Evolutionary conservation across 805 yeast genomes (phyloP).

Genomic region (Ogataea ganodermae): DNA sequence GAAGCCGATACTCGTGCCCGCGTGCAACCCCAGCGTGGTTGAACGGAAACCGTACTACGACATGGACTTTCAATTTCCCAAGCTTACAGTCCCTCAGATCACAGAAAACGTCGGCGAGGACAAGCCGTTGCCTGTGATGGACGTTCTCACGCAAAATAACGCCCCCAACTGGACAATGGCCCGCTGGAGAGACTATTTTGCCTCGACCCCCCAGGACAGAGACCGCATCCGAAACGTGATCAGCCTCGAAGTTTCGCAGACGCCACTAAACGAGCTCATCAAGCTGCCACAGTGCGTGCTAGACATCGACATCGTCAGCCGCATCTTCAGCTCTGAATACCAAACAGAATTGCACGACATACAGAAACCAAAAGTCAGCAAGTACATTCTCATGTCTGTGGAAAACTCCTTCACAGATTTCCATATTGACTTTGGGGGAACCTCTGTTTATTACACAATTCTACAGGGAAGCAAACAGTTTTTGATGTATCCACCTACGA

Average conservation of each 20-base stretch:
- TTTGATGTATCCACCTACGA: slow-evolving; percentile 77
- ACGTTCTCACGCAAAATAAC: slow-evolving; percentile 77
- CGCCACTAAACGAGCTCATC: slow-evolving; percentile 49
- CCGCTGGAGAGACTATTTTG: slow-evolving; percentile 75
- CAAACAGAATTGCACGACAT: slow-evolving; percentile 21
- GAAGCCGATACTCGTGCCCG: slow-evolving; percentile 35
- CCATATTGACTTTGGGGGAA: slow-evolving; percentile 91
- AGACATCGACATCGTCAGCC: slow-evolving; percentile 66
- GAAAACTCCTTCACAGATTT: slow-evolving; percentile 81
- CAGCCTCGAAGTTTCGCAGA: slow-evolving; percentile 72
- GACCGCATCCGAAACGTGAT: slow-evolving; percentile 79
- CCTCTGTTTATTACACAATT: slow-evolving; percentile 86
- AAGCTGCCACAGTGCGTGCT: slow-evolving; percentile 67
- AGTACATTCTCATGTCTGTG: slow-evolving; percentile 86
- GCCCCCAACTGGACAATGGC: slow-evolving; percentile 67
- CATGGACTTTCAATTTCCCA: slow-evolving; percentile 44
- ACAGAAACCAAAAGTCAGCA: slow-evolving; percentile 60
- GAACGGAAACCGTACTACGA: slow-evolving; percentile 12
- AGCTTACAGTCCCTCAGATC: slow-evolving; percentile 56
- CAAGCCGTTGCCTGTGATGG: slow-evolving; percentile 78
- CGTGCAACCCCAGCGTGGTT: slow-evolving; percentile 25
- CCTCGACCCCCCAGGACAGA: slow-evolving; percentile 43
- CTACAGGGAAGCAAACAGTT: slow-evolving; percentile 75
- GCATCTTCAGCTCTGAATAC: slow-evolving; percentile 51
- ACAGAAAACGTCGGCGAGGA: slow-evolving; percentile 63